These are phyloP conservation scores for Micromonas commoda DNA, from an alignment of 139 green algal species.

Conservation along the genomic window DNA sequence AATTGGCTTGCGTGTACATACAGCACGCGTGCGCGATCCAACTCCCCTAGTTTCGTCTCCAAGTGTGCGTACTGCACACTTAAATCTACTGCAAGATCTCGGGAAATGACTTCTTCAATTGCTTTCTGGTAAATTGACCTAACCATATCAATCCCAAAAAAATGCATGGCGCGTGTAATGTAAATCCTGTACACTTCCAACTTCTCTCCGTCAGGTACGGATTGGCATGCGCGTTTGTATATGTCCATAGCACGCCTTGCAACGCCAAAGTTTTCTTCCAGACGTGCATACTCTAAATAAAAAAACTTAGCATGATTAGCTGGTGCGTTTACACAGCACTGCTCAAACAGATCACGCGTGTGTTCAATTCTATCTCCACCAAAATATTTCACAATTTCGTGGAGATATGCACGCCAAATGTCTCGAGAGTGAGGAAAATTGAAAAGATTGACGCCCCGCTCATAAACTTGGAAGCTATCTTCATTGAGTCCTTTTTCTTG, in stretches of 20 bases:
- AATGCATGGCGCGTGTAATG: constrained; percentile 73
- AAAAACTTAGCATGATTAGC: constrained; percentile 61
- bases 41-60: constrained; percentile 83
- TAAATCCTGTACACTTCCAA: constrained; percentile 79
- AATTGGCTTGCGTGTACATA: constrained; percentile 68
- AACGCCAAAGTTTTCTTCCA: constrained; percentile 90
- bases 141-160: constrained; percentile 92
- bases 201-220: constrained; percentile 65
- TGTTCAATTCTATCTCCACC: constrained; percentile 89
- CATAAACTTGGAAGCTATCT: constrained; percentile 90
- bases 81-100: constrained; percentile 64
- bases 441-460: constrained; percentile 85
- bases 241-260: constrained; percentile 76
- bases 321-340: constrained; percentile 47
- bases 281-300: constrained; percentile 69
- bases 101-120: constrained; percentile 44
- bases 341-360: constrained; percentile 89
- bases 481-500: constrained; percentile 90
- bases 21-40: constrained; percentile 90
- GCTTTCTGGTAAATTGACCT: constrained; percentile 86
- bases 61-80: constrained; percentile 77
- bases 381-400: constrained; percentile 79
- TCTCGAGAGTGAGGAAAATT: constrained; percentile 90
- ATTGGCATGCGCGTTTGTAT: constrained; percentile 64
- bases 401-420: constrained; percentile 93